A percentile compares a stretch with the other conserved stretches of the same genome.
Conservation (phyloP, 208 protist species). For the Trypanosoma avium region DNA sequence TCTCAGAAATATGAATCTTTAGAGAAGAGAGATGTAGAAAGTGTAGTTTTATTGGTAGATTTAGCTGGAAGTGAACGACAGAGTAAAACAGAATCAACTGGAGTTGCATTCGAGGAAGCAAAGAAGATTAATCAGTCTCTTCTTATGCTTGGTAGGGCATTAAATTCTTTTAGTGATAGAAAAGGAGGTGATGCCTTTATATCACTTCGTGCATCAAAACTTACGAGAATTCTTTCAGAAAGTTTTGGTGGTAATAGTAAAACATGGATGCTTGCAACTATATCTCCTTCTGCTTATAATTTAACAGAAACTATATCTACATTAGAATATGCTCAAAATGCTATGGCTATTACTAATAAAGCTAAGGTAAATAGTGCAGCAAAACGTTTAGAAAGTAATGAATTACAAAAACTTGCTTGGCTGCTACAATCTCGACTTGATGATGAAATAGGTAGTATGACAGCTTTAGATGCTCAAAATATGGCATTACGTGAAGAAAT, state of each 20-base stretch:
- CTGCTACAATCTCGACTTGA: constrained; percentile 23
- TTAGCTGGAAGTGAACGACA: constrained; percentile 77
- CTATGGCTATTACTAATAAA: constrained; percentile 81
- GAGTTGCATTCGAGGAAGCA: constrained; percentile 82
- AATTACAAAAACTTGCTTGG: constrained; percentile 27
- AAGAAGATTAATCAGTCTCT: constrained; percentile 91
- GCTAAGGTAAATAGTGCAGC: constrained; percentile 55
- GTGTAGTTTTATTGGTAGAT: constrained; percentile 71
- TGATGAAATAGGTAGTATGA: constrained; percentile 22
- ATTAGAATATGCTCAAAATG: constrained; percentile 81
- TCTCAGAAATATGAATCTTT: constrained; percentile 61
- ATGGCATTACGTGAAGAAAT: constrained; percentile 25
- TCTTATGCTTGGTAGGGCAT: constrained; percentile 81
- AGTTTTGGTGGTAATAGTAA: constrained; percentile 92
- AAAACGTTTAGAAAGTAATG: constrained; percentile 33
- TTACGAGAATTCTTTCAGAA: constrained; percentile 88
- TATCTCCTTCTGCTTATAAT: constrained; percentile 78
- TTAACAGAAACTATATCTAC: constrained; percentile 79
- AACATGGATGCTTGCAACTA: constrained; percentile 87
- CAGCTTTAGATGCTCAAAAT: constrained; percentile 22
- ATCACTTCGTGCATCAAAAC: constrained; percentile 86
- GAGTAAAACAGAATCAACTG: constrained; percentile 75
- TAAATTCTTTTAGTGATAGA: constrained; percentile 82
- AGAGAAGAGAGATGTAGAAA: constrained; percentile 45
- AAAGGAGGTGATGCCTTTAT: constrained; percentile 65